Percentiles rank a stretch among this genome's conserved stretches.
These are phyloP conservation scores for Tylopilus subfusipes DNA, from an alignment of 768 basidiomycete genomes.

Conservation along the genomic window DNA sequence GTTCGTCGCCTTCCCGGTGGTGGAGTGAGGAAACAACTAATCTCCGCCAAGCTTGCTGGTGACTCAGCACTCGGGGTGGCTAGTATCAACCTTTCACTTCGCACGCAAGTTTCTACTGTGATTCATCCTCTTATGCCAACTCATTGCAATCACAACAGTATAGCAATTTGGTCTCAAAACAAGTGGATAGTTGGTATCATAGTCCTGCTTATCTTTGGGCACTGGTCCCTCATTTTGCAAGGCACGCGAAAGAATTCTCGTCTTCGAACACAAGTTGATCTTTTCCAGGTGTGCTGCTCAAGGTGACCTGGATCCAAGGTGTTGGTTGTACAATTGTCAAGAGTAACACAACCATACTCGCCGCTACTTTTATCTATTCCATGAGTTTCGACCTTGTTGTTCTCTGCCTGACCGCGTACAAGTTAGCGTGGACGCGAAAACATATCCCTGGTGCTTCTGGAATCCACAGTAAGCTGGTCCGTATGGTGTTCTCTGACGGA, in stretches of 20 bases:
- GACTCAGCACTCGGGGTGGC: conserved; percentile 43
- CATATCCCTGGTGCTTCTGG: conserved; percentile 18
- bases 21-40: not conserved
- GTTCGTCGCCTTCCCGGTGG: conserved; percentile 21
- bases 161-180: conserved; percentile 66
- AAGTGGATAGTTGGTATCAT: conserved; percentile 49
- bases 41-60: conserved; percentile 35
- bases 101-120: conserved; percentile 34
- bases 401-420: conserved; percentile 56
- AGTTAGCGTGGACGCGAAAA: conserved; percentile 39
- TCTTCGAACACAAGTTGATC: not conserved
- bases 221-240: conserved; percentile 69
- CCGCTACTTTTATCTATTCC: conserved; percentile 71
- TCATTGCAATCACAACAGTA: conserved; percentile 31
- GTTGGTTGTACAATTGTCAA: conserved; percentile 51
- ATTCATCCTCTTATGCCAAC: not conserved
- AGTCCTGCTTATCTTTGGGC: conserved; percentile 57
- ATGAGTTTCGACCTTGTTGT: conserved; percentile 72
- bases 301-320: conserved; percentile 49
- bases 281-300: conserved; percentile 52
- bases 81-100: conserved; percentile 45
- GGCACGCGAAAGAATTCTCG: conserved; percentile 32
- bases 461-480: conserved; percentile 46
- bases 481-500: conserved; percentile 68
- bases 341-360: conserved; percentile 61